These are phyloP conservation scores for Boletus sensibilis DNA, from an alignment of 768 basidiomycete genomes.

Conservation along the genomic window DNA sequence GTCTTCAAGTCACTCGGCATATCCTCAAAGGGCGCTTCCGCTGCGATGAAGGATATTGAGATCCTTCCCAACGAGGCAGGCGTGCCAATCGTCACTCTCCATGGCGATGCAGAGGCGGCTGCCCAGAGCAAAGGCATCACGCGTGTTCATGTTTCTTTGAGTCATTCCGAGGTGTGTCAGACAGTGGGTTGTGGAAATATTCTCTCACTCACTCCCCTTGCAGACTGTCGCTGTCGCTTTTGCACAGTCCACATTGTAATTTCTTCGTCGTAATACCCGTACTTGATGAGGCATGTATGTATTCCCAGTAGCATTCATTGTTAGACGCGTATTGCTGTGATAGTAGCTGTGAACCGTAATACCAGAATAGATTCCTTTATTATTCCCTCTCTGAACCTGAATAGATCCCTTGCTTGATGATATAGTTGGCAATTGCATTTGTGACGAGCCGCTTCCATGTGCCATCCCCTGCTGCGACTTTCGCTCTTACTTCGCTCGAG, in stretches of 20 bases:
- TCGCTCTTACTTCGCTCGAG: conserved; percentile 61
- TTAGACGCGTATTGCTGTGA: not conserved
- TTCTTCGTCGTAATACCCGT: not conserved
- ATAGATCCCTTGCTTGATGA: conserved; percentile 50
- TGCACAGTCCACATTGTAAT: conserved; percentile 60
- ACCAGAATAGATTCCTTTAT: conserved; percentile 16
- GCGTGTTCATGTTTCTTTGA: conserved; percentile 79
- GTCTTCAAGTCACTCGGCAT: conserved; percentile 95
- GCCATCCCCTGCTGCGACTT: conserved; percentile 19
- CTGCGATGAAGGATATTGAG: conserved; percentile 97
- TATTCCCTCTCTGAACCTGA: not conserved
- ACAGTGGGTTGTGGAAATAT: not conserved
- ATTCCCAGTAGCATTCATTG: not conserved
- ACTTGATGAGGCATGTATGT: conserved; percentile 5
- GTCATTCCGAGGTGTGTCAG: conserved; percentile 83
- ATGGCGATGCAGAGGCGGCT: conserved; percentile 75
- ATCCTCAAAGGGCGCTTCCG: conserved; percentile 86
- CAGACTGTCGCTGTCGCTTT: conserved; percentile 86
- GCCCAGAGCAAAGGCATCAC: conserved; percentile 73
- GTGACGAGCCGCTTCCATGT: conserved; percentile 52
- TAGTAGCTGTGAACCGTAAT: not conserved
- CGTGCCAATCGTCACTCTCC: conserved; percentile 71
- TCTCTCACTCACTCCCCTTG: conserved; percentile 16
- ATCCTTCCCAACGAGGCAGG: conserved; percentile 81
- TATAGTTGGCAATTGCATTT: conserved; percentile 47